These are phyloP conservation scores for Pseudonitzschia multiseries DNA, from an alignment of 108 stramenopile genomes.

Conservation along the genomic window DNA sequence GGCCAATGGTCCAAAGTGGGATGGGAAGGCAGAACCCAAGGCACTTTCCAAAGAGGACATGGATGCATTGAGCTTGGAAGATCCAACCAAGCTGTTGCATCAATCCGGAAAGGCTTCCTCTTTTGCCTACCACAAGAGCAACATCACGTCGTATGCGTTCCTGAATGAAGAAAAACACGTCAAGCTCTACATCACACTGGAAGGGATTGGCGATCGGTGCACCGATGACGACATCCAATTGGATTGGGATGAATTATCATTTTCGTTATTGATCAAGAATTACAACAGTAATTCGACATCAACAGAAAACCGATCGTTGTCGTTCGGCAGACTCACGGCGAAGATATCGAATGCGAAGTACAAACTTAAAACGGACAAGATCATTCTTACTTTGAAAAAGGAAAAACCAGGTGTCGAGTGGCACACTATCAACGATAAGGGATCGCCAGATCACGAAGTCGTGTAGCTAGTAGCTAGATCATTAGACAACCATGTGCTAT, in stretches of 20 bases:
- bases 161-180: conserved; percentile 63
- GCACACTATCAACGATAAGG: conserved; percentile 66
- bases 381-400: conserved; percentile 71
- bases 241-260: conserved; percentile 54
- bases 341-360: conserved; percentile 56
- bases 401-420: conserved; percentile 45
- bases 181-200: conserved; percentile 73
- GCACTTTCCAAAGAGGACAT: conserved; percentile 35
- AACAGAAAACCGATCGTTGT: conserved; percentile 38
- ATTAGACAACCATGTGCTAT: not conserved
- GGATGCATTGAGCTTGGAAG: conserved; percentile 19
- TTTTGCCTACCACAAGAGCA: conserved; percentile 66
- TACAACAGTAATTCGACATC: conserved; percentile 19
- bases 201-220: conserved; percentile 61
- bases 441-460: conserved; percentile 53
- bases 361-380: conserved; percentile 59
- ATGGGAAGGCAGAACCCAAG: conserved; percentile 79
- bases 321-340: conserved; percentile 65
- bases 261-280: conserved; percentile 62
- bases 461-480: conserved; percentile 22
- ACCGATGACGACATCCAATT: conserved; percentile 51
- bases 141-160: conserved; percentile 86
- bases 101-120: conserved; percentile 21
- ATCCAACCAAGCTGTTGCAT: conserved; percentile 13
- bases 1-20: conserved; percentile 69